Conservation (phyloP, 208 protist genomes). For the Herpetomonas samuelpessoai region DNA sequence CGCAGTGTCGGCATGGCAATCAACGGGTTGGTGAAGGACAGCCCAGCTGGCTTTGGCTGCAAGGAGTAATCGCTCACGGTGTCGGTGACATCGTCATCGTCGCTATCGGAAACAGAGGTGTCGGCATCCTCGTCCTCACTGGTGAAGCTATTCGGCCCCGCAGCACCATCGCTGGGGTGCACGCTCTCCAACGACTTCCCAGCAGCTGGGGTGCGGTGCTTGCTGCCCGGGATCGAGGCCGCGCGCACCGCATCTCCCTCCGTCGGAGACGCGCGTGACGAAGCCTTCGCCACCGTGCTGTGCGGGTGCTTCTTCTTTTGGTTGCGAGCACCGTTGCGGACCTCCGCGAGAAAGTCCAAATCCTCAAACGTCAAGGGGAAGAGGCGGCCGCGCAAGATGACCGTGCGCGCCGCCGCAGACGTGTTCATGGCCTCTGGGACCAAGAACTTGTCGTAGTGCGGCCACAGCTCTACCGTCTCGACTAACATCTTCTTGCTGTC, state of each 20-base stretch:
- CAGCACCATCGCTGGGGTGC: not conserved
- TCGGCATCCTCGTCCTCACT: not conserved
- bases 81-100: not conserved
- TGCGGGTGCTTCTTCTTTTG: not conserved
- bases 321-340: not conserved
- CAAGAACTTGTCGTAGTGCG: conserved; percentile 1
- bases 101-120: too few species aligned
- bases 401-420: not conserved
- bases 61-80: not conserved
- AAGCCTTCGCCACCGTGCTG: too few species aligned
- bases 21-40: not conserved
- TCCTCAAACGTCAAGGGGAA: not conserved
- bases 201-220: not conserved
- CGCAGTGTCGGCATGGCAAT: not conserved
- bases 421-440: not conserved
- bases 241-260: not conserved
- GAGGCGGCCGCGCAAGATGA: not conserved
- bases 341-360: not conserved
- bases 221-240: not conserved
- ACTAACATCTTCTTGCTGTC: conserved; percentile 10
- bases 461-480: conserved; percentile 1
- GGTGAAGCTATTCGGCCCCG: not conserved
- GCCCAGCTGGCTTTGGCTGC: too few species aligned
- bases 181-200: not conserved
- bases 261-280: too few species aligned